These are phyloP conservation scores for Aspergillus persii DNA, from an alignment of 2,329 filamentous ascomycete genomes.

Conservation along the genomic window DNA sequence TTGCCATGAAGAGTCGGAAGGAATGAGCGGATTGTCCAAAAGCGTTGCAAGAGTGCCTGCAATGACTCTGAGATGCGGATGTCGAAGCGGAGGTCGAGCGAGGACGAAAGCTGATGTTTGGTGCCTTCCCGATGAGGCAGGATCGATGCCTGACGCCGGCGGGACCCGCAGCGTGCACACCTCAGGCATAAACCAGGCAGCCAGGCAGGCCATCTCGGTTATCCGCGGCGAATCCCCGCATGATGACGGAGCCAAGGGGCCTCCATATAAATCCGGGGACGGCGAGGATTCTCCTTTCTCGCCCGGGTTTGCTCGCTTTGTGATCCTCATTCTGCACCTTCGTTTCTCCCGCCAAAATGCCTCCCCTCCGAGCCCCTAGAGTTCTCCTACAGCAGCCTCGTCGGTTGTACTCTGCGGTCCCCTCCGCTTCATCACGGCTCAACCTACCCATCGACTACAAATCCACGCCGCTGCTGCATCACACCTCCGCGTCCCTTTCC, in stretches of 20 bases:
- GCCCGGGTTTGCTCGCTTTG: background rate
- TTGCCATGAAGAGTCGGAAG: conserved; percentile 25
- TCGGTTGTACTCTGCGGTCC: conserved; percentile 46
- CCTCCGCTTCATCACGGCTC: conserved; percentile 57
- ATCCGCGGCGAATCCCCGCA: conserved; percentile 27
- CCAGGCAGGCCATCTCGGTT: conserved; percentile 19
- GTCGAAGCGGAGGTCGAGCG: conserved; percentile 26
- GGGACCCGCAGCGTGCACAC: no score
- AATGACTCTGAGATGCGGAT: conserved; percentile 37
- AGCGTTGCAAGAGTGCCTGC: conserved; percentile 24
- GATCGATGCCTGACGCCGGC: no score
- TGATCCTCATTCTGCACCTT: background rate
- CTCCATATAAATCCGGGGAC: conserved; percentile 12
- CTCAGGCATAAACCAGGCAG: background rate
- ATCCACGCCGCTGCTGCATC: conserved; percentile 75
- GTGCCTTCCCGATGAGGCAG: no score
- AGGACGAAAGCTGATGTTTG: background rate
- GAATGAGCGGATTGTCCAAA: conserved; percentile 25
- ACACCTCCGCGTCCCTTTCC: conserved; percentile 71
- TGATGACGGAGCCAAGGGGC: background rate
- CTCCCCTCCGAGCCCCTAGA: conserved; percentile 10
- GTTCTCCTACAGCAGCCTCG: conserved; percentile 17
- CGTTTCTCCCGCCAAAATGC: conserved; percentile 6
- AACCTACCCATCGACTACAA: conserved; percentile 88
- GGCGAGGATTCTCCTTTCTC: background rate